These are phyloP conservation scores for Lagenidium sp. DNA, from an alignment of 352 stramenopile species.

Conservation along the genomic window DNA sequence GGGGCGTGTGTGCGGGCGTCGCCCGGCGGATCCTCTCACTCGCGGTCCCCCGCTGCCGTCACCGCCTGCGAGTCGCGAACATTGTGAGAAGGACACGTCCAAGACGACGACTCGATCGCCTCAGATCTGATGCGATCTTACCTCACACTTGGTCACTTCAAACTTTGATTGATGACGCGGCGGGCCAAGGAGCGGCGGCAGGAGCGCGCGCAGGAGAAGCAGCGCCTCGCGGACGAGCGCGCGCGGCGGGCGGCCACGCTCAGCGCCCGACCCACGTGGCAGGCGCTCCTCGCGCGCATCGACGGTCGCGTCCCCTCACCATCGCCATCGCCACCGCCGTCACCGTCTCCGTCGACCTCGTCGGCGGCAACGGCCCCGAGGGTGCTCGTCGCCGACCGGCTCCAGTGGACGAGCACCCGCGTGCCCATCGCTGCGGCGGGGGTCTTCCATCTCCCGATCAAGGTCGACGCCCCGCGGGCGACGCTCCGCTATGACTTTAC, in stretches of 20 bases:
- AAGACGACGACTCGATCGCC: no score
- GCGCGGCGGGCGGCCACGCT: conserved; percentile 29
- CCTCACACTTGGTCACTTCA: not conserved
- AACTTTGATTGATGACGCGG: conserved; percentile 37
- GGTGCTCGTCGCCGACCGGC: conserved; percentile 27
- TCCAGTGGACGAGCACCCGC: conserved; percentile 74
- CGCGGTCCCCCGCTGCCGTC: no score
- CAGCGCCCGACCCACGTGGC: conserved; percentile 36
- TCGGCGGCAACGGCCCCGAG: conserved; percentile 5
- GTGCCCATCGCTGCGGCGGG: conserved; percentile 55
- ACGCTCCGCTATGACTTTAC: conserved; percentile 56
- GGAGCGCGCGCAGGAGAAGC: conserved; percentile 53
- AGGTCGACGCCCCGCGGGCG: conserved; percentile 48
- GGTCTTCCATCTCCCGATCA: conserved; percentile 64
- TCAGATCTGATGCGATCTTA: not conserved
- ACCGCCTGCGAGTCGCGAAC: no score
- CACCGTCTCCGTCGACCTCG: conserved; percentile 1
- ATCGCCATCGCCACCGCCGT: no score
- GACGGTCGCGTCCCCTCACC: no score
- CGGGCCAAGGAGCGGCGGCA: conserved; percentile 62
- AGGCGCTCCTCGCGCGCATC: conserved; percentile 44
- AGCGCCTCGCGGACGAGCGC: conserved; percentile 27
- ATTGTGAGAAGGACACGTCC: no score
- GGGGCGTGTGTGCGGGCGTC: no score
- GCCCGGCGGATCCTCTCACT: no score